These are phyloP conservation scores for Lycium barbarum DNA, from an alignment of 257 asterid genomes.

Conservation along the genomic window DNA sequence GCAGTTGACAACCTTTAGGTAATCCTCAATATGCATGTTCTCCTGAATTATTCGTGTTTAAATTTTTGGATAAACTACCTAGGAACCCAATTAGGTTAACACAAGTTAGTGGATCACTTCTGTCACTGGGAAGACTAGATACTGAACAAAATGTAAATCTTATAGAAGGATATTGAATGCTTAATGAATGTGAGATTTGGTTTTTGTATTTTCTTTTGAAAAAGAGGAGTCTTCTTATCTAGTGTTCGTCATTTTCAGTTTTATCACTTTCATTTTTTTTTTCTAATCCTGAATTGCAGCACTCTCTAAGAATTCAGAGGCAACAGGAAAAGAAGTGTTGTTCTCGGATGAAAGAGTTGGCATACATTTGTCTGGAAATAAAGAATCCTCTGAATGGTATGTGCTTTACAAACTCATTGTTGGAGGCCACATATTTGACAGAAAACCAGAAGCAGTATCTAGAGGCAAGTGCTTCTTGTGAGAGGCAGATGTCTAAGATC, in stretches of 20 bases:
- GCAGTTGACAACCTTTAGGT: constrained; percentile 16
- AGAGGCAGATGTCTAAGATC: constrained; percentile 81
- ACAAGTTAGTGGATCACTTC: constrained; percentile 20
- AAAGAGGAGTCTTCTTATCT: neutral
- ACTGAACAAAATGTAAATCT: constrained; percentile 24
- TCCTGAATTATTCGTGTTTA: neutral
- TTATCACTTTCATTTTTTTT: neutral
- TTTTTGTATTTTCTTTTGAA: neutral
- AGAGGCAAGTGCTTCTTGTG: constrained; percentile 83
- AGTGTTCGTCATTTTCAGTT: neutral
- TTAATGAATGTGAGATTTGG: neutral
- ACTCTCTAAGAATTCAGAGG: constrained; percentile 62
- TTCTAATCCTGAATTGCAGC: constrained; percentile 72
- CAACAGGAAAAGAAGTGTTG: constrained; percentile 58
- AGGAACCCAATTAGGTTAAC: neutral
- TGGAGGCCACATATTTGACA: constrained; percentile 67
- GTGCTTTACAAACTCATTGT: constrained; percentile 69
- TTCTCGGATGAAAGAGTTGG: constrained; percentile 78
- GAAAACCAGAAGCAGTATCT: constrained; percentile 81
- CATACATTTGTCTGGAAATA: constrained; percentile 77
- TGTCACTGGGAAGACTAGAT: neutral
- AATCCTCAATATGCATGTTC: neutral
- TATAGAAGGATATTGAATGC: constrained; percentile 1
- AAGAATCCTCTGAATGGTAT: constrained; percentile 76
- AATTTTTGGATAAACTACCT: constrained; percentile 7